A percentile compares a stretch with the other conserved stretches of the same genome.
Conservation (phyloP, 139 green algal genomes). For the Coccomyxa sp. region DNA sequence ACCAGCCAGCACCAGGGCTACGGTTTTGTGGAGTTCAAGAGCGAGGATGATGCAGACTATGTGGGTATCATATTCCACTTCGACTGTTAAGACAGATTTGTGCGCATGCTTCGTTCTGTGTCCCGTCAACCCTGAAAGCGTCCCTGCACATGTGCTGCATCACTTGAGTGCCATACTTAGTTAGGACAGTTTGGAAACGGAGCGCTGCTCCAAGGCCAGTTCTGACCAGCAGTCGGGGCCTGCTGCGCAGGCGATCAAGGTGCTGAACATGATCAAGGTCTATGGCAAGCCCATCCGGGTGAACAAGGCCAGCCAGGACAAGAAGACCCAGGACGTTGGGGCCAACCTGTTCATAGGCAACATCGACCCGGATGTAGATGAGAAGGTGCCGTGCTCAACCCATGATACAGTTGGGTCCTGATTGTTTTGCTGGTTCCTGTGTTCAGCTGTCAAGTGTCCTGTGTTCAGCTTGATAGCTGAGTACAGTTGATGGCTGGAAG, state of each 20-base stretch:
- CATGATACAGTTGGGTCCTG: background rate
- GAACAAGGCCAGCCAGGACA: constrained; percentile 89
- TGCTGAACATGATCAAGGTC: constrained; percentile 96
- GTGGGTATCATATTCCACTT: constrained; percentile 32
- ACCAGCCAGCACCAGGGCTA: constrained; percentile 96
- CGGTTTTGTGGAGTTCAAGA: constrained; percentile 94
- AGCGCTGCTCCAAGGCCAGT: background rate
- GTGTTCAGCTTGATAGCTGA: background rate
- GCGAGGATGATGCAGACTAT: constrained; percentile 95
- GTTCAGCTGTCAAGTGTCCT: background rate
- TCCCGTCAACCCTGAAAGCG: background rate
- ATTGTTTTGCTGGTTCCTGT: background rate
- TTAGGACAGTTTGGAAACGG: background rate
- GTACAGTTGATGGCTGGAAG: background rate
- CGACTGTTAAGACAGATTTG: too few relatives aligned
- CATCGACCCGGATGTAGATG: constrained; percentile 94
- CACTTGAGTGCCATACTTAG: background rate
- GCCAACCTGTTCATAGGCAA: constrained; percentile 99
- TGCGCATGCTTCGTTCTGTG: background rate
- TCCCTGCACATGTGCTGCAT: background rate
- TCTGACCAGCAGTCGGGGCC: background rate
- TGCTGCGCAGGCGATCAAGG: constrained; percentile 83
- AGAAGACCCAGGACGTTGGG: constrained; percentile 79
- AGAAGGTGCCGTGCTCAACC: constrained; percentile 68
- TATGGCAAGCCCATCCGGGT: constrained; percentile 94